Evolutionary conservation across 2,329 filamentous ascomycete genomes (phyloP).

Genomic region (Neospermospora avenae): DNA sequence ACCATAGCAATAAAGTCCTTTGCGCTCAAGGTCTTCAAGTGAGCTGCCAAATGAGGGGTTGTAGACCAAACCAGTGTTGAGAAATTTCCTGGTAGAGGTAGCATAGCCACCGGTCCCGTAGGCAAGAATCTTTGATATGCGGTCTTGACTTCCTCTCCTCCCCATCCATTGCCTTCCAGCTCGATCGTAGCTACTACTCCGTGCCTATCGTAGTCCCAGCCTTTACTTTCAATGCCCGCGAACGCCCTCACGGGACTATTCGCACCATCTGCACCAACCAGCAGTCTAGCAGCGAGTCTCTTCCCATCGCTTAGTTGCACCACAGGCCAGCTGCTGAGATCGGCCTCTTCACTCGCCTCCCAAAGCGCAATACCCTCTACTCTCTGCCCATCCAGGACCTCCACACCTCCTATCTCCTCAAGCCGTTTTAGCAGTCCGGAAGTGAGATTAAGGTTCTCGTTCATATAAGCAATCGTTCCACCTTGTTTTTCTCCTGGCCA

Average conservation of each 20-base stretch:
- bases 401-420: slow-evolving; percentile 63
- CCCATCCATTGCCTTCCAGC: slow-evolving; percentile 59
- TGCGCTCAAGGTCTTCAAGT: slow-evolving; percentile 71
- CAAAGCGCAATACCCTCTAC: slow-evolving; percentile 81
- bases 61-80: slow-evolving; percentile 95
- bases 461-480: slow-evolving; percentile 88
- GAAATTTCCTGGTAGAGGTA: slow-evolving; percentile 80
- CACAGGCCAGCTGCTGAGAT: slow-evolving; percentile 85
- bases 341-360: slow-evolving; percentile 61
- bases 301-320: slow-evolving; percentile 65
- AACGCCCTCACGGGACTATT: slow-evolving; percentile 92
- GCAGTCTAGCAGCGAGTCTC: slow-evolving; percentile 72
- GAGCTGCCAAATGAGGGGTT: slow-evolving; percentile 72
- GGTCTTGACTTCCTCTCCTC: slow-evolving; percentile 57
- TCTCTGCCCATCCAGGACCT: slow-evolving; percentile 71
- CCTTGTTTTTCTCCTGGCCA: slow-evolving; percentile 59
- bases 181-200: slow-evolving; percentile 87
- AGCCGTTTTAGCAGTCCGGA: slow-evolving; percentile 72
- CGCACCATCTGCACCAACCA: slow-evolving; percentile 90
- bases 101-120: slow-evolving; percentile 84
- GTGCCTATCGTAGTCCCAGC: slow-evolving; percentile 91
- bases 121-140: slow-evolving; percentile 96
- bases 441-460: slow-evolving; percentile 87
- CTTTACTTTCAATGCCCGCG: slow-evolving; percentile 77
- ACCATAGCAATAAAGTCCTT: slow-evolving; percentile 81